A percentile compares a stretch with the other conserved stretches of the same genome.
phyloP scores from a whole-genome alignment of 2,329 filamentous ascomycete species.

The Colletotrichum chrysophilum region DNA sequence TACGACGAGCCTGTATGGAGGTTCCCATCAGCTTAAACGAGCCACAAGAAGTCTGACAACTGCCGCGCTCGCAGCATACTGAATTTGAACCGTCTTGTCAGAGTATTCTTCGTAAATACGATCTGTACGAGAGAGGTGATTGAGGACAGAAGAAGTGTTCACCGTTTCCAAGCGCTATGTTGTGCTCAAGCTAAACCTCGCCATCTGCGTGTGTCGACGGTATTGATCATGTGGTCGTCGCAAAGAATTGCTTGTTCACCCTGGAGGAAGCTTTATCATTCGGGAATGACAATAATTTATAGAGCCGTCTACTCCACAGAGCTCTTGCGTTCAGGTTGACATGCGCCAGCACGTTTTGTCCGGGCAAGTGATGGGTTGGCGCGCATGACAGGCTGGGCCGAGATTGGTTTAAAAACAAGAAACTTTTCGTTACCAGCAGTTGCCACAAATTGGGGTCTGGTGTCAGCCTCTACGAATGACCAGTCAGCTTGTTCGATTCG shows the following conservation, averaged over 20 bases:
- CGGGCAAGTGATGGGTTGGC: not conserved
- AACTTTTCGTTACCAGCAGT: not conserved
- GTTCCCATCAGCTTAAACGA: not conserved
- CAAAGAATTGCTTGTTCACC: not conserved
- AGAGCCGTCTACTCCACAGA: not conserved
- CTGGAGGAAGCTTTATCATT: not conserved
- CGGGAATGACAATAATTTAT: not conserved
- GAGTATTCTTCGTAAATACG: not conserved
- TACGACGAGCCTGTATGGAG: not conserved
- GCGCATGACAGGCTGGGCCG: not conserved
- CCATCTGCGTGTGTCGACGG: not conserved
- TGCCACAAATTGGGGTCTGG: not conserved
- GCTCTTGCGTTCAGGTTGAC: accelerated
- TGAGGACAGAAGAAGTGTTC: not conserved
- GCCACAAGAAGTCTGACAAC: accelerated
- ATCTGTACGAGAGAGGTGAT: not conserved
- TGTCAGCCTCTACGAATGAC: not conserved
- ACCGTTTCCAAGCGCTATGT: not conserved
- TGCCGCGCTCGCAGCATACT: not conserved
- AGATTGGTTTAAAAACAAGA: not conserved
- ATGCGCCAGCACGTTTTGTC: not conserved
- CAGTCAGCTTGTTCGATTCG: not conserved
- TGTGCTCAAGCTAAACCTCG: not conserved
- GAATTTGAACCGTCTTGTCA: not conserved
- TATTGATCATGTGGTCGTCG: not conserved